Base-by-base conservation (phyloP, 129 eudicot genomes). In the Arctium lappa region DNA sequence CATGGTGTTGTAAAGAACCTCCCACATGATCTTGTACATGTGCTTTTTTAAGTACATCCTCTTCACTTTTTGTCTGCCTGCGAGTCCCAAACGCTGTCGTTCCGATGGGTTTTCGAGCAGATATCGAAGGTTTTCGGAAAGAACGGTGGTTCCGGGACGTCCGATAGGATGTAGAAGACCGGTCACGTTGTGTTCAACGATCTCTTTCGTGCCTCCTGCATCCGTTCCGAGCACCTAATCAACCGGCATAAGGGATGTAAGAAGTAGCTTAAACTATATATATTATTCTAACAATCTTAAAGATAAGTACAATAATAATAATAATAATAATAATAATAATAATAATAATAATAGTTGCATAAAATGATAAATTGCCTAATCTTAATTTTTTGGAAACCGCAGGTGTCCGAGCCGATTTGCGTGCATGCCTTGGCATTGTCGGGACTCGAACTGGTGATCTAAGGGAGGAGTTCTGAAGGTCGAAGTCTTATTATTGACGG, bases 171-270 rank as follows among this genome's bases (percentile, higher is more conserved):
- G 98, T 18, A 93, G 89, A 44, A 96, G 91, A 60, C 99, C 98
- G 4, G 89, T 96, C 48, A 86, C 89, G 44, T 96, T 96, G 79
- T 93, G 92, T 72, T 93, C 93, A 8, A 93, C 97, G 8, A 96
- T 93, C 88, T 93, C 99, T 78, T 83, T 96, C 36, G 97, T 96
- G 83, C 99, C 99, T 56, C 99, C 98, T 42, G 96, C 89, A 88
- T 93, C 94, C 48, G 99, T 96, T 84, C 99, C 99, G 15, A 96
- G 91, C 63, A 96, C 97, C 99, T 93, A 56, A 22, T 88, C 85
- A 81, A 42, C 4, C 22, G 32, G 30, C 29, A 60, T 0, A 5
- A 60, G 8, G 68, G 78, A 50, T 18, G 60, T 44, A 74, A 40
- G 78, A 74, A 74, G 8, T 73, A 15, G 62, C 30, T 33, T 1